phyloP scores from a whole-genome alignment of 768 basidiomycete genomes.

The Trametes cingulata region DNA sequence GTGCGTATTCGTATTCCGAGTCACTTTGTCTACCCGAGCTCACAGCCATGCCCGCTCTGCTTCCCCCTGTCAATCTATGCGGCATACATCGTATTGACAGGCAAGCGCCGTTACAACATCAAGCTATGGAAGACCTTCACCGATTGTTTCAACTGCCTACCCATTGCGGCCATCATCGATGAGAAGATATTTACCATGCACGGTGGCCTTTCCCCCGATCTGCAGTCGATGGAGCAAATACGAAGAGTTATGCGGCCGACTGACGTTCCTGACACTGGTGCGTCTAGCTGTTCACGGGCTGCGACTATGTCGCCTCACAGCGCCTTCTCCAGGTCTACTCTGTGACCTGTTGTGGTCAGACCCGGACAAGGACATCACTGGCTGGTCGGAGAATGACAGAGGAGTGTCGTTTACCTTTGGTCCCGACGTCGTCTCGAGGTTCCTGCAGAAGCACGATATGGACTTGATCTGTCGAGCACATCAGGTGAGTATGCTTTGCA shows the following conservation, averaged over 20 bases:
- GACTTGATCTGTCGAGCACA: slow-evolving; percentile 98
- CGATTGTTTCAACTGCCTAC: slow-evolving; percentile 99
- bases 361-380: slow-evolving; percentile 98
- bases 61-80: background rate
- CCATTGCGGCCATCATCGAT: slow-evolving; percentile 99
- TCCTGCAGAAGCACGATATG: slow-evolving; percentile 99
- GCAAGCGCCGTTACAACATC: slow-evolving; percentile 99
- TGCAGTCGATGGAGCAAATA: slow-evolving; percentile 99
- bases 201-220: slow-evolving; percentile 93
- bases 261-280: slow-evolving; percentile 97
- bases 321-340: slow-evolving; percentile 63
- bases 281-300: slow-evolving; percentile 24
- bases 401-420: slow-evolving; percentile 99
- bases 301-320: background rate
- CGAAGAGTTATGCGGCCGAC: slow-evolving; percentile 98
- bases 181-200: slow-evolving; percentile 99
- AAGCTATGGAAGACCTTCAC: slow-evolving; percentile 99
- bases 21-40: slow-evolving; percentile 5
- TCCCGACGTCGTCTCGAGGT: slow-evolving; percentile 95
- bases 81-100: slow-evolving; percentile 41
- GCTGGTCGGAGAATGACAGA: slow-evolving; percentile 99
- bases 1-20: slow-evolving; percentile 49
- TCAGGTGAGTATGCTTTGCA: slow-evolving; percentile 61
- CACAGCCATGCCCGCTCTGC: slow-evolving; percentile 11
- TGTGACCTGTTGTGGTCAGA: slow-evolving; percentile 99